Percentiles rank a stretch among this genome's conserved stretches.
Conservation (phyloP, 257 asterid species). For the Solanum chilense region DNA sequence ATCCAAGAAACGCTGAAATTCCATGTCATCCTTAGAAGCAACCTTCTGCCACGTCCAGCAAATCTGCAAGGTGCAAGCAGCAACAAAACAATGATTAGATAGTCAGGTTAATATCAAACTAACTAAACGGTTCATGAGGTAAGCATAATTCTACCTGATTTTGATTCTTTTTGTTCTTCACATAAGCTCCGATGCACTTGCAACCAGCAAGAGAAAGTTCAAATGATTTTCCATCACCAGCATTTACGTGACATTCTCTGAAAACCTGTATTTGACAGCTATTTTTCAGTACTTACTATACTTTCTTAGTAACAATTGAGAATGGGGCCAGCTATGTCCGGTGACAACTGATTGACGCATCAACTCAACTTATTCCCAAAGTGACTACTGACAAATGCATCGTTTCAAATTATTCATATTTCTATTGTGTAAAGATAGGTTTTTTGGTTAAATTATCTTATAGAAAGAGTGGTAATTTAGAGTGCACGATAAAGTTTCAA, state of each 20-base stretch:
- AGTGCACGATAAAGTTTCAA: neutral
- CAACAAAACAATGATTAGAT: neutral
- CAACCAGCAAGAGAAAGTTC: conserved; percentile 72
- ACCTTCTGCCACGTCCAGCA: conserved; percentile 96
- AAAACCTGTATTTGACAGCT: conserved; percentile 38
- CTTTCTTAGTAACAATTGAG: neutral
- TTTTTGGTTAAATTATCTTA: neutral
- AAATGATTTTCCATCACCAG: conserved; percentile 46
- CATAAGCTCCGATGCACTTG: conserved; percentile 95
- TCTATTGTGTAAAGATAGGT: neutral
- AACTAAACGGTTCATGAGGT: neutral
- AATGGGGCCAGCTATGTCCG: neutral
- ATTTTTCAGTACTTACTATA: neutral
- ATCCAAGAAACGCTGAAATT: conserved; percentile 87
- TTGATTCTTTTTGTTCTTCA: conserved; percentile 76
- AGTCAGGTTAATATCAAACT: neutral
- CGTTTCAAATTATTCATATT: neutral
- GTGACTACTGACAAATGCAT: neutral
- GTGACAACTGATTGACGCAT: neutral
- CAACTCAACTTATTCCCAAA: neutral
- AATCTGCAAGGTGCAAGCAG: conserved; percentile 36
- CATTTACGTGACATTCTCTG: conserved; percentile 52
- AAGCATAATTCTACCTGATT: conserved; percentile 53
- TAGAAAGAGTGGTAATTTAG: neutral
- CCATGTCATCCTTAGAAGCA: conserved; percentile 59